Evolutionary conservation across 139 green algal species (phyloP).

Genomic region (Coelastrella sp.): DNA sequence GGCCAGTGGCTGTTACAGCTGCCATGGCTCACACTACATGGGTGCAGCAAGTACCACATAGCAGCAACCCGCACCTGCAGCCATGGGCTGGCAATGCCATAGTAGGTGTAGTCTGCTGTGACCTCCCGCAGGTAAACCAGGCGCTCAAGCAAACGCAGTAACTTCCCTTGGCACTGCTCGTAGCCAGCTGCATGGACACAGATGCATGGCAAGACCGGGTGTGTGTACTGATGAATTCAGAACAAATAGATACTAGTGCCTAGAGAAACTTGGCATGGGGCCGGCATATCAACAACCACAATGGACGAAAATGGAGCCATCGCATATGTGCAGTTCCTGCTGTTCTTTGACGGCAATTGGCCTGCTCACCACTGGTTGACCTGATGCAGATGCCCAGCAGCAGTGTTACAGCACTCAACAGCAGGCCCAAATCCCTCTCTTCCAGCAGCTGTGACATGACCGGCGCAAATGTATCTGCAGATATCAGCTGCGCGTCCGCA

Average conservation of each 20-base stretch:
- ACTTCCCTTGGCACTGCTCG: constrained; percentile 81
- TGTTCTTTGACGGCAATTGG: too few relatives aligned
- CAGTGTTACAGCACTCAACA: constrained; percentile 86
- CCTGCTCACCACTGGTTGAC: constrained; percentile 52
- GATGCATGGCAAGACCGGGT: neutral
- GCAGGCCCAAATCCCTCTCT: constrained; percentile 92
- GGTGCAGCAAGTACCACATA: neutral
- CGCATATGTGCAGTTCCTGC: too few relatives aligned
- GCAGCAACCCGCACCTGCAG: constrained; percentile 78
- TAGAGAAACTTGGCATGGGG: too few relatives aligned
- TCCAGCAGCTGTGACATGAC: constrained; percentile 85
- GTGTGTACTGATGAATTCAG: too few relatives aligned
- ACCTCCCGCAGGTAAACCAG: constrained; percentile 83
- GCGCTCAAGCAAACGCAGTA: constrained; percentile 90
- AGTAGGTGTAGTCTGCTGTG: constrained; percentile 97
- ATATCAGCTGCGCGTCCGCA: constrained; percentile 71
- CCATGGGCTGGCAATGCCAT: constrained; percentile 98
- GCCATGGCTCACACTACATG: neutral
- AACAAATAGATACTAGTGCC: too few relatives aligned
- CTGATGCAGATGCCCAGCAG: constrained; percentile 88
- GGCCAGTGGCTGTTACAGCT: neutral
- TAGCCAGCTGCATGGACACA: constrained; percentile 75
- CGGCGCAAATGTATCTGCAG: constrained; percentile 64
- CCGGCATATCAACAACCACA: too few relatives aligned
- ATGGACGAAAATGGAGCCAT: too few relatives aligned